phyloP scores from a whole-genome alignment of 805 yeast genomes.

The Yarrowia divulgata region DNA sequence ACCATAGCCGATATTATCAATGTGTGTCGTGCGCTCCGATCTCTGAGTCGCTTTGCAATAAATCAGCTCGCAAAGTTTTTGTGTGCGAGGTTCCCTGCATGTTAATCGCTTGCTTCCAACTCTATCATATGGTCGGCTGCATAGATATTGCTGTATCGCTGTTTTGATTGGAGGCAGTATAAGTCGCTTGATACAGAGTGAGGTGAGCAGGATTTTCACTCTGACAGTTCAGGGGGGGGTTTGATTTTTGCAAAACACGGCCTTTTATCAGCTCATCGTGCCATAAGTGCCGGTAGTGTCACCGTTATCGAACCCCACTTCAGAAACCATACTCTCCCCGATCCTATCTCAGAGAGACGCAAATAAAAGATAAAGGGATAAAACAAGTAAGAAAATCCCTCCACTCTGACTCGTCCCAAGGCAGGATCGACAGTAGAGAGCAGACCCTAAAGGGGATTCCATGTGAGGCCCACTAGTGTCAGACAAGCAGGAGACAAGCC shows the following conservation, averaged over 20 bases:
- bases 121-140: neutral
- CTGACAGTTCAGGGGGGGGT: no score
- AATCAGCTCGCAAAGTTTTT: neutral
- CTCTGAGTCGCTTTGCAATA: constrained; percentile 7
- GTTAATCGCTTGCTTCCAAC: constrained; percentile 26
- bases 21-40: neutral
- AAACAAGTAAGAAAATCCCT: constrained; percentile 5
- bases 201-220: no score
- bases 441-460: constrained; percentile 8
- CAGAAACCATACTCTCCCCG: constrained; percentile 9
- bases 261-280: no score
- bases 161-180: neutral
- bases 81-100: constrained; percentile 15
- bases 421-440: constrained; percentile 19
- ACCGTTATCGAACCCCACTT: no score
- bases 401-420: constrained; percentile 16
- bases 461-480: neutral
- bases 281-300: no score
- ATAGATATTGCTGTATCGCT: neutral
- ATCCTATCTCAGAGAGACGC: constrained; percentile 4
- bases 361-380: neutral
- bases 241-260: no score
- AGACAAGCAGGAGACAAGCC: neutral
- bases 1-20: neutral
- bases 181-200: neutral